Percentiles rank a stretch among this genome's conserved stretches.
Conservation (phyloP, 305 asterid genomes). For the Fraxinus nigra region DNA sequence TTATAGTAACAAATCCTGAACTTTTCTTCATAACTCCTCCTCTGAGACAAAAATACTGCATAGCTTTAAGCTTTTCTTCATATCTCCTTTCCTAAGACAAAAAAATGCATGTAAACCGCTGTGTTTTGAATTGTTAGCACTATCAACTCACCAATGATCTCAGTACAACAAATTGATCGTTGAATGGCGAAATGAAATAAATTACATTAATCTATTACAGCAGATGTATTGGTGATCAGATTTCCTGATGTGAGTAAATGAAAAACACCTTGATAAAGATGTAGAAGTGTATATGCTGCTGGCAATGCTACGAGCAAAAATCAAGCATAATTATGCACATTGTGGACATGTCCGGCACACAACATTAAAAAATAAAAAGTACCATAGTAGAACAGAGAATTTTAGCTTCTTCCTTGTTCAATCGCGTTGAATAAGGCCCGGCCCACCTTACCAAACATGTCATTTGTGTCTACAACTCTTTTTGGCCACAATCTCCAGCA, state of each 20-base stretch:
- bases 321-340: not conserved
- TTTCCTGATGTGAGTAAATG: too few relatives aligned
- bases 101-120: not conserved
- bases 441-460: not conserved
- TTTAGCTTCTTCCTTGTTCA: not conserved
- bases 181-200: too few relatives aligned
- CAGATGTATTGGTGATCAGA: too few relatives aligned
- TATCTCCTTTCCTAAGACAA: not conserved
- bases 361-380: not conserved
- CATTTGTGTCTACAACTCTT: slow-evolving; percentile 35
- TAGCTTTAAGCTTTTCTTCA: not conserved
- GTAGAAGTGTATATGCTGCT: not conserved
- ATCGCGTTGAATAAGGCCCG: not conserved
- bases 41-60: not conserved
- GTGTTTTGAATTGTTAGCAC: not conserved
- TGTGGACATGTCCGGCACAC: not conserved
- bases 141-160: not conserved
- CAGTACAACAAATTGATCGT: not conserved
- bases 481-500: slow-evolving; percentile 41
- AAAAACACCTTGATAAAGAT: not conserved
- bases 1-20: not conserved
- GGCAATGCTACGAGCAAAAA: slow-evolving; percentile 12
- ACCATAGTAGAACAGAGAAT: not conserved
- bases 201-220: too few relatives aligned
- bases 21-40: not conserved